These are phyloP conservation scores for Trichophyton rubrum DNA, from an alignment of 2,329 filamentous ascomycete species.

Conservation along the genomic window DNA sequence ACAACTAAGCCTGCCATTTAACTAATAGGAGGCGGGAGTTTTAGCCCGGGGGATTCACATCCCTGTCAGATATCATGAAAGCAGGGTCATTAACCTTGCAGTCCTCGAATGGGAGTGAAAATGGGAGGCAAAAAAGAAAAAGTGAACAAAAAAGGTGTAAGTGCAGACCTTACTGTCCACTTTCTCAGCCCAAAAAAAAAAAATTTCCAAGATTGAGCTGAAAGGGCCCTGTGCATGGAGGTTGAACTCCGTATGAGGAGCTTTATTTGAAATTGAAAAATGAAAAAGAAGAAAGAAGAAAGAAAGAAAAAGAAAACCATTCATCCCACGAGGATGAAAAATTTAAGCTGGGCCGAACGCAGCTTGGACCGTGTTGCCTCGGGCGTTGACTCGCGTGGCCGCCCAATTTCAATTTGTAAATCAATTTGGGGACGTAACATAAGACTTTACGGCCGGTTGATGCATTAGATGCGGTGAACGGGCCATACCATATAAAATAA, in stretches of 20 bases:
- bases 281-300: background rate
- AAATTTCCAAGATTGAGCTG: background rate
- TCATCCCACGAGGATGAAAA: background rate
- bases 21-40: background rate
- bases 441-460: too few species aligned
- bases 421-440: too few species aligned
- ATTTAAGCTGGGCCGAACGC: background rate
- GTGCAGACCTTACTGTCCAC: too few species aligned
- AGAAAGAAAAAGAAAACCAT: background rate
- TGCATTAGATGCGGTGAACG: too few species aligned
- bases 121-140: background rate
- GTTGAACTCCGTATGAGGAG: background rate
- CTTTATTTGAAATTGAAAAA: conserved; percentile 10
- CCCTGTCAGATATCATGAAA: background rate
- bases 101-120: too few species aligned
- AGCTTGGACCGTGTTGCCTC: background rate
- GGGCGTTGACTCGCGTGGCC: background rate
- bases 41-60: background rate
- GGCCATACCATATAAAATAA: too few species aligned
- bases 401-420: background rate
- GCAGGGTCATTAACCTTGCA: background rate
- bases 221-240: background rate
- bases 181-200: background rate
- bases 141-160: background rate
- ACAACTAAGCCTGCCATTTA: background rate